Evolutionary conservation across 2,329 filamentous ascomycete species (phyloP).

Genomic region (Cercospora sojina): DNA sequence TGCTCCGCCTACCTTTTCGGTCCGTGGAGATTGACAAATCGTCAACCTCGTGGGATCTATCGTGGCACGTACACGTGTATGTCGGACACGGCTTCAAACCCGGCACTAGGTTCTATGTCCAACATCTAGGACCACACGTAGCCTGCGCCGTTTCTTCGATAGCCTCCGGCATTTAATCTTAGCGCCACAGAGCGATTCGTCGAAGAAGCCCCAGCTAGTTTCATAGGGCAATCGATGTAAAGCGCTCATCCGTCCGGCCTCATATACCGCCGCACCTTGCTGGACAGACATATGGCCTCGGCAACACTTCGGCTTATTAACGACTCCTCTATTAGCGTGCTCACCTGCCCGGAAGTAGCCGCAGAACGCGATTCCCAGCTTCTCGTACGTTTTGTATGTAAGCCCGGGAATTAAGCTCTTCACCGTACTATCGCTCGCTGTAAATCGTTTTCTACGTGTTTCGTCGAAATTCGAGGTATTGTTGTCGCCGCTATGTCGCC

Average conservation of each 20-base stretch:
- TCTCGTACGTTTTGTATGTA: no score
- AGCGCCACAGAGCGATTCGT: neutral
- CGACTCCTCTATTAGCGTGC: no score
- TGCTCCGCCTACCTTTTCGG: neutral
- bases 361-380: no score
- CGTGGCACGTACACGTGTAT: neutral
- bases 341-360: no score
- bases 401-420: no score
- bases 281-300: neutral
- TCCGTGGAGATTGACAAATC: neutral
- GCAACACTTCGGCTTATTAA: neutral
- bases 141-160: neutral
- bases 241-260: neutral
- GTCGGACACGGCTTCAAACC: conserved; percentile 3
- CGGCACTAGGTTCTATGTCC: conserved; percentile 23
- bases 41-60: neutral
- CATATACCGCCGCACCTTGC: neutral
- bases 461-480: no score
- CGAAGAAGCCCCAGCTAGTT: neutral
- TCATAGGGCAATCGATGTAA: neutral
- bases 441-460: no score
- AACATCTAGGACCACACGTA: conserved; percentile 19
- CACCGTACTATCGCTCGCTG: no score
- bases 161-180: neutral
- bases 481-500: no score